Evolutionary conservation across 202 grass and related monocot genomes (phyloP).

Genomic region (Hordeum pubiflorum): DNA sequence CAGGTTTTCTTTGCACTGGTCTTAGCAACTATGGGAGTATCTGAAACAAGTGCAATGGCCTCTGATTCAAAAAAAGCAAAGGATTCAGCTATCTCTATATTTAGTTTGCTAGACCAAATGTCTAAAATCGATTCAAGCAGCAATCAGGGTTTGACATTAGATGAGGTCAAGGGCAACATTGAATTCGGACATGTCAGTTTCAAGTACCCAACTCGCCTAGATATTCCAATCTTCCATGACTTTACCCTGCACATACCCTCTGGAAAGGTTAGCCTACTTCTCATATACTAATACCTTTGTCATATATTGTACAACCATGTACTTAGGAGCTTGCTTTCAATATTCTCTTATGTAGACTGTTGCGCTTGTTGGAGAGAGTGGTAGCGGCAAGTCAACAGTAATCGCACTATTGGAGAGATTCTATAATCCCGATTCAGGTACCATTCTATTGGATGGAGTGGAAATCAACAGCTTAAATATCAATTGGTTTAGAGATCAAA

Average conservation of each 20-base stretch:
- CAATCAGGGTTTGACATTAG: constrained; percentile 31
- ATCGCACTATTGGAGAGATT: constrained; percentile 67
- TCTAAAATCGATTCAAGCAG: constrained; percentile 53
- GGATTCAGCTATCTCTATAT: constrained; percentile 45
- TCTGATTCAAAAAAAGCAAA: constrained; percentile 46
- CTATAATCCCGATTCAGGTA: constrained; percentile 60
- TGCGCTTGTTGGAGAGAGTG: constrained; percentile 79
- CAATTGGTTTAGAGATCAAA: constrained; percentile 66
- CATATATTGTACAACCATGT: neutral
- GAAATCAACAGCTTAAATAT: constrained; percentile 57
- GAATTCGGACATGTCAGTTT: constrained; percentile 60
- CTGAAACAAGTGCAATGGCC: constrained; percentile 58
- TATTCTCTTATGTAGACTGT: constrained; percentile 32
- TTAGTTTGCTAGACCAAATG: constrained; percentile 48
- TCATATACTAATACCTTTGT: neutral
- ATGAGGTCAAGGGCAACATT: constrained; percentile 47
- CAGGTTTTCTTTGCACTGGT: constrained; percentile 76
- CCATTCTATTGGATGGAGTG: constrained; percentile 47
- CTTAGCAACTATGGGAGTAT: constrained; percentile 48
- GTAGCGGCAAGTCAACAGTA: constrained; percentile 63
- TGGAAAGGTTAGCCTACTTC: constrained; percentile 45
- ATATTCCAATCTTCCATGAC: constrained; percentile 58
- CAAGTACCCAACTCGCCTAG: constrained; percentile 55
- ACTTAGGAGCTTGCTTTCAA: neutral
- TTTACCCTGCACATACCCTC: constrained; percentile 46